Conservation (phyloP, 192 early-diverging fungal genomes). For the Mortierella claussenii region DNA sequence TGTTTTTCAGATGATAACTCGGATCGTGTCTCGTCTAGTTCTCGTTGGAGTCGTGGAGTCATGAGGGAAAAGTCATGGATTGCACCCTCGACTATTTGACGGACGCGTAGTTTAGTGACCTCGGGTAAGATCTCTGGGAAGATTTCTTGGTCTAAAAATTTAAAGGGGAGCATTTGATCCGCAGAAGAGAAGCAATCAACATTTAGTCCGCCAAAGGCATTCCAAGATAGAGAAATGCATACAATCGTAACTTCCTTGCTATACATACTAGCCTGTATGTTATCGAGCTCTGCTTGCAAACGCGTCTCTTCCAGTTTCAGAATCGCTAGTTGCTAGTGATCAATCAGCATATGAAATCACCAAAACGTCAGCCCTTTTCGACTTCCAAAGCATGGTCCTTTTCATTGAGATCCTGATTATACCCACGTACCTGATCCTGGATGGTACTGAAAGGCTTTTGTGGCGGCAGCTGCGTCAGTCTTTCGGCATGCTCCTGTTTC, state of each 20-base stretch:
- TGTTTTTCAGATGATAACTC: slow-evolving; percentile 25
- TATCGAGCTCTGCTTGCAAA: slow-evolving; percentile 8
- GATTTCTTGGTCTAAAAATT: background rate
- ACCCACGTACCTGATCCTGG: slow-evolving; percentile 5
- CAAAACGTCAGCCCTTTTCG: background rate
- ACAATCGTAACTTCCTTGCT: background rate
- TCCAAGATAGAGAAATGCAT: background rate
- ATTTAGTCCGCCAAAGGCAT: background rate
- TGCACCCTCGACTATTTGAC: slow-evolving; percentile 19
- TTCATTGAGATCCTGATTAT: background rate
- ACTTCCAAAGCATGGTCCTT: background rate
- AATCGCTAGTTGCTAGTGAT: slow-evolving; percentile 25
- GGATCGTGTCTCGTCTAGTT: slow-evolving; percentile 25
- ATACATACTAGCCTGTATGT: slow-evolving; percentile 14
- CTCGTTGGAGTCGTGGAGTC: slow-evolving; percentile 15
- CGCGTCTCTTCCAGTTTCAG: slow-evolving; percentile 31
- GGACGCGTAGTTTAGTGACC: slow-evolving; percentile 15
- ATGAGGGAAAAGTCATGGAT: slow-evolving; percentile 21
- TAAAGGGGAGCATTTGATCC: background rate
- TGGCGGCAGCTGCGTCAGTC: background rate
- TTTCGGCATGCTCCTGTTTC: background rate
- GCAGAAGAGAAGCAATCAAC: background rate
- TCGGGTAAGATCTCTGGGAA: slow-evolving; percentile 21
- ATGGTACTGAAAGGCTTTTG: background rate
- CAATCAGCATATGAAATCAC: background rate